These are phyloP conservation scores for Trichoderma guizhouense DNA, from an alignment of 2,329 filamentous ascomycete genomes.

Conservation along the genomic window DNA sequence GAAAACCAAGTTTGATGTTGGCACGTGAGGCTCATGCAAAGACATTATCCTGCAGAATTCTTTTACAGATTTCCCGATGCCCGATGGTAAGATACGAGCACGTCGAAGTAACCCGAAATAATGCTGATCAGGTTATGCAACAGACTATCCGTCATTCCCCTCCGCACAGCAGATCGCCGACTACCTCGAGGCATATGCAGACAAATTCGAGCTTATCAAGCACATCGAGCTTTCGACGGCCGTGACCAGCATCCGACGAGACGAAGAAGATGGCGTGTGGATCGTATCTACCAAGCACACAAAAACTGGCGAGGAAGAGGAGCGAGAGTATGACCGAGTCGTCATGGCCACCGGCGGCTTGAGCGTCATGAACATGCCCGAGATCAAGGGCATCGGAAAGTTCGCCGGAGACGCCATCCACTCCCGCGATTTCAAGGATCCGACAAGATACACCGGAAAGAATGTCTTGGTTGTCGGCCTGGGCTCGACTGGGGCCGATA, in stretches of 20 bases:
- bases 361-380: conserved; percentile 33
- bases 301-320: conserved; percentile 22
- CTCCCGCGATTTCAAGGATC: conserved; percentile 35
- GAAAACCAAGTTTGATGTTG: background rate
- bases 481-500: conserved; percentile 35
- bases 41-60: conserved; percentile 22
- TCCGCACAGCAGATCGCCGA: conserved; percentile 27
- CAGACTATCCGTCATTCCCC: conserved; percentile 27
- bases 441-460: conserved; percentile 36
- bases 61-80: conserved; percentile 36
- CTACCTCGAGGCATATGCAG: conserved; percentile 33
- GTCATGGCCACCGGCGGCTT: conserved; percentile 35
- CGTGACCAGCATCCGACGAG: conserved; percentile 28
- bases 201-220: conserved; percentile 29
- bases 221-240: conserved; percentile 29
- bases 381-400: conserved; percentile 36
- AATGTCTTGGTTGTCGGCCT: conserved; percentile 46
- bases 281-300: conserved; percentile 27
- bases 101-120: background rate
- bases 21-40: conserved; percentile 5
- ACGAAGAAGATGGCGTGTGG: conserved; percentile 28
- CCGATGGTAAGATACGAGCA: conserved; percentile 24
- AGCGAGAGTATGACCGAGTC: conserved; percentile 35
- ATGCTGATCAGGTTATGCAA: background rate
- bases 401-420: conserved; percentile 42